Conservation (phyloP, 208 protist species). For the Acanthamoeba triangularis region DNA sequence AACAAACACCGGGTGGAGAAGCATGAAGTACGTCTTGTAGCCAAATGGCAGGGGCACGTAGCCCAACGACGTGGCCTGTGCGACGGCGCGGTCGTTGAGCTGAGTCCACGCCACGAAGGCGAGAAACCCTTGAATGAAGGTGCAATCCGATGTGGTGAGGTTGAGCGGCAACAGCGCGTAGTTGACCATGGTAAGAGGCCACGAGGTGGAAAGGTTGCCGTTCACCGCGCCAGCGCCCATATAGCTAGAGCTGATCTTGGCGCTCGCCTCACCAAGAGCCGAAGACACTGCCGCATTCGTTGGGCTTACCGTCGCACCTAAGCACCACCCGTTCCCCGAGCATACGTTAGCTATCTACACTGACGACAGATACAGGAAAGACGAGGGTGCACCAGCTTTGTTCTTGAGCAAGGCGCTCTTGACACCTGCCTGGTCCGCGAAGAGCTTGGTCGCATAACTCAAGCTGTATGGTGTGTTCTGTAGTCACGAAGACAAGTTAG, state of each 20-base stretch:
- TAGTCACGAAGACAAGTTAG: too few species aligned
- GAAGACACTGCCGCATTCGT: not conserved
- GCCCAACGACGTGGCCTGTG: not conserved
- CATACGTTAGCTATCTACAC: not conserved
- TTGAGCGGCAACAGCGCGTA: not conserved
- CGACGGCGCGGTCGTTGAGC: not conserved
- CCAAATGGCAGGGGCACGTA: not conserved
- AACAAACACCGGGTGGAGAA: not conserved
- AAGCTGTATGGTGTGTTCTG: not conserved
- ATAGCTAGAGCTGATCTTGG: not conserved
- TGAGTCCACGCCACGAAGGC: constrained; percentile 7
- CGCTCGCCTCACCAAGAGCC: not conserved
- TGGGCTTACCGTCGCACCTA: not conserved
- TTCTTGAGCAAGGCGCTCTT: not conserved
- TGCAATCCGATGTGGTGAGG: not conserved
- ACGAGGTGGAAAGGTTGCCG: not conserved
- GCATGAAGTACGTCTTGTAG: not conserved
- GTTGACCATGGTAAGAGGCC: not conserved
- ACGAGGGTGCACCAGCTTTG: not conserved
- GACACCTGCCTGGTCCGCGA: not conserved
- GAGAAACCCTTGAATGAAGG: not conserved
- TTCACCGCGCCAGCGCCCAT: not conserved
- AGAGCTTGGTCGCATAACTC: not conserved
- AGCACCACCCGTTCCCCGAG: not conserved
- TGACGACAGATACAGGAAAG: not conserved